Evolutionary conservation across 2,329 filamentous ascomycete species (phyloP).

Genomic region (Aspergillus phoenicis): DNA sequence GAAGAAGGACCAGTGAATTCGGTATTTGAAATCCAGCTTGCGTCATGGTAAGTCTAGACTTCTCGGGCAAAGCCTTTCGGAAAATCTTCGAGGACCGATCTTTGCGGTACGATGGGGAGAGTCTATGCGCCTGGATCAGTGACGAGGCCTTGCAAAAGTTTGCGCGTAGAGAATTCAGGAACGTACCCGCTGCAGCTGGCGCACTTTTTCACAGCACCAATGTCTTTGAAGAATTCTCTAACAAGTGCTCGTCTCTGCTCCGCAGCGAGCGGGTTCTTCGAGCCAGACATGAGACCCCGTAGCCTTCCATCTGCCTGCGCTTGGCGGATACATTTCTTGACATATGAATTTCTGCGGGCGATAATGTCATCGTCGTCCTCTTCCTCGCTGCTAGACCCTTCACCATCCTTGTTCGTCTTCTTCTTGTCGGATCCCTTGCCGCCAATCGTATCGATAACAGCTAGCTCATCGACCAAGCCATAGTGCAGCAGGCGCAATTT

Average conservation of each 20-base stretch:
- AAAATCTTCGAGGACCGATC: constrained; percentile 94
- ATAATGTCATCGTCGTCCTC: constrained; percentile 57
- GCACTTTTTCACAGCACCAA: constrained; percentile 72
- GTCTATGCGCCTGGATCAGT: constrained; percentile 49
- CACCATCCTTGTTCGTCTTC: constrained; percentile 51
- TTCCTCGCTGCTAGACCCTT: constrained; percentile 68
- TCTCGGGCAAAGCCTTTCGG: constrained; percentile 72
- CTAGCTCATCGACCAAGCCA: constrained; percentile 73
- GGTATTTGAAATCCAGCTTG: constrained; percentile 66
- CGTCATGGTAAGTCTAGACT: constrained; percentile 77
- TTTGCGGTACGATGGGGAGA: constrained; percentile 83
- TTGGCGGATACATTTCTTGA: constrained; percentile 69
- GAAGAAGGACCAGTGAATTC: constrained; percentile 68
- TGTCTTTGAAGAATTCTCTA: constrained; percentile 76
- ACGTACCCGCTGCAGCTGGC: constrained; percentile 60
- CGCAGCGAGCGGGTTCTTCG: constrained; percentile 81
- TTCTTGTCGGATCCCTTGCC: constrained; percentile 49
- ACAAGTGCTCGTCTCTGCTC: constrained; percentile 76
- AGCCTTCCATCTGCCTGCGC: constrained; percentile 53
- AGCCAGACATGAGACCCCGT: constrained; percentile 49
- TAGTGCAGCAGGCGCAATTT: constrained; percentile 84
- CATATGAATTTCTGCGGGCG: constrained; percentile 65
- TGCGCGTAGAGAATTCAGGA: not conserved
- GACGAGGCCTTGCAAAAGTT: not conserved
- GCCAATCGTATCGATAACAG: constrained; percentile 57